Percentiles rank a stretch among this genome's conserved stretches.
phyloP scores from a whole-genome alignment of 345 rosid species.

The Mallotus nudiflorus region DNA sequence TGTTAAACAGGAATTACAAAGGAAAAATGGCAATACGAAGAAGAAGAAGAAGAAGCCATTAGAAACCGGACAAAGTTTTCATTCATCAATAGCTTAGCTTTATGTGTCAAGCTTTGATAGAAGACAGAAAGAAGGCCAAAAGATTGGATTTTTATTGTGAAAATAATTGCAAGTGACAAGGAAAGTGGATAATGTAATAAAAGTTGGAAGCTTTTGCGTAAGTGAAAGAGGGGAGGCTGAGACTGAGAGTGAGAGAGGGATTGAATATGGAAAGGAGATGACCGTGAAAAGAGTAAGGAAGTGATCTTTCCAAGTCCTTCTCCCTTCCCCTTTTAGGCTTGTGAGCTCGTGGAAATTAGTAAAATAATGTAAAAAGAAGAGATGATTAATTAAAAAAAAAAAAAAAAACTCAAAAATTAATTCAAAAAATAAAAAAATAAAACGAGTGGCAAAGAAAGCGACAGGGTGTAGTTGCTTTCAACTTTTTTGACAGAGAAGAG shows the following conservation, averaged over 20 bases:
- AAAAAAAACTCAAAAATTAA: background rate
- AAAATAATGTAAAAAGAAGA: constrained; percentile 12
- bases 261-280: constrained; percentile 23
- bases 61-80: constrained; percentile 17
- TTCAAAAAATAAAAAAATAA: constrained; percentile 27
- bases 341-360: constrained; percentile 20
- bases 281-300: constrained; percentile 26
- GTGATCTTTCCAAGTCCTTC: constrained; percentile 21
- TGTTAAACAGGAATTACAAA: background rate
- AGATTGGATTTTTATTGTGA: background rate
- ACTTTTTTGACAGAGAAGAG: constrained; percentile 26
- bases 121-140: constrained; percentile 1
- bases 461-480: constrained; percentile 56
- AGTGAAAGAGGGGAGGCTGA: background rate
- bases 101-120: background rate
- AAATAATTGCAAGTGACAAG: constrained; percentile 22
- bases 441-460: constrained; percentile 56
- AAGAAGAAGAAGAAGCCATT: constrained; percentile 20
- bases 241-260: background rate
- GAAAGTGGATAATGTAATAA: constrained; percentile 38
- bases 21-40: too few species aligned
- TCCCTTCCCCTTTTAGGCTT: constrained; percentile 41
- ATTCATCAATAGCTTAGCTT: constrained; percentile 1
- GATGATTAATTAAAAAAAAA: background rate
- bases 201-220: constrained; percentile 6